A percentile compares a stretch with the other conserved stretches of the same genome.
phyloP scores from a whole-genome alignment of 805 yeast genomes.

The Brettanomyces nanus region DNA sequence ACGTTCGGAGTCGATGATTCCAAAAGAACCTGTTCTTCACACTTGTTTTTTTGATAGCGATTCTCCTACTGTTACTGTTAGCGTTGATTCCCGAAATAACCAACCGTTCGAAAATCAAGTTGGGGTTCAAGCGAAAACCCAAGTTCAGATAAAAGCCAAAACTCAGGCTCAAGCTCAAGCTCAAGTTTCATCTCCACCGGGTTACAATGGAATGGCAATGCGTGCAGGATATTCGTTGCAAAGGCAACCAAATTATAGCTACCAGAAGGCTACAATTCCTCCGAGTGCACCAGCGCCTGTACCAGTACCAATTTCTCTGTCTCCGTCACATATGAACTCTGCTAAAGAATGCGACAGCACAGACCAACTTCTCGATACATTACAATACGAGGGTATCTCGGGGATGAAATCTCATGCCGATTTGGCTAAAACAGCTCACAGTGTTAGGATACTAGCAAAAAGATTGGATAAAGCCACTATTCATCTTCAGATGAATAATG shows the following conservation, averaged over 20 bases:
- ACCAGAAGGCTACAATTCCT: neutral
- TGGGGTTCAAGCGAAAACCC: no score
- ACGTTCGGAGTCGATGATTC: constrained; percentile 5
- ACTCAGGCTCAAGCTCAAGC: neutral
- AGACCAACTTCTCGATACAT: constrained; percentile 12
- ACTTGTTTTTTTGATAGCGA: constrained; percentile 10
- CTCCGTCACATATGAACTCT: neutral
- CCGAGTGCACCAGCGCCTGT: neutral
- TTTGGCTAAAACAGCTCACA: constrained; percentile 73
- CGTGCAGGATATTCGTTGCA: constrained; percentile 2
- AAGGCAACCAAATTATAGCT: neutral
- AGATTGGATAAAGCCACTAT: constrained; percentile 65
- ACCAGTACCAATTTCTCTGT: neutral
- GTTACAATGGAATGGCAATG: neutral
- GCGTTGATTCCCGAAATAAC: constrained; percentile 12
- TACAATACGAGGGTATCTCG: constrained; percentile 36
- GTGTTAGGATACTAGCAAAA: constrained; percentile 67
- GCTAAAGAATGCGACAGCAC: constrained; percentile 7
- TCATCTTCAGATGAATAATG: constrained; percentile 57
- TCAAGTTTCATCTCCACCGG: neutral
- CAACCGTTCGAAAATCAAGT: constrained; percentile 4
- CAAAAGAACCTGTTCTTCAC: constrained; percentile 24
- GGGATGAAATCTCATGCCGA: constrained; percentile 64
- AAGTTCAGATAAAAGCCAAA: neutral
- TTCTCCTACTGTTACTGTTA: constrained; percentile 16